Evolutionary conservation across 2,329 filamentous ascomycete species (phyloP).

Genomic region (Cladophialophora bantiana): DNA sequence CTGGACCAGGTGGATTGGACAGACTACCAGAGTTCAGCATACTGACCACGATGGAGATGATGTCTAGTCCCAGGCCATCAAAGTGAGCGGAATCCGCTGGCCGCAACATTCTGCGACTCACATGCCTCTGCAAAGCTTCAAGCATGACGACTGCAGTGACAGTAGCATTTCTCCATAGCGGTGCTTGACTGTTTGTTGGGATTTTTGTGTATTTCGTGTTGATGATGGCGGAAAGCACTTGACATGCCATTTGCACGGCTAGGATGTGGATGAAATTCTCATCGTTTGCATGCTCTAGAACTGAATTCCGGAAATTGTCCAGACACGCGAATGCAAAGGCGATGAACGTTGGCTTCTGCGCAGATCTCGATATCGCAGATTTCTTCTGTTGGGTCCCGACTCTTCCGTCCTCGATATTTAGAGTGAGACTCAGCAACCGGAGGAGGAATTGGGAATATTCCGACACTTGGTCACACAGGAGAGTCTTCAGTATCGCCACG

Average conservation of each 20-base stretch:
- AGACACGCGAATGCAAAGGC: constrained; percentile 69
- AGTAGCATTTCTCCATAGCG: constrained; percentile 83
- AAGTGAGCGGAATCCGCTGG: constrained; percentile 10
- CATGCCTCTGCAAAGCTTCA: constrained; percentile 48
- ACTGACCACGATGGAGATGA: constrained; percentile 71
- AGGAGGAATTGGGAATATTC: constrained; percentile 76
- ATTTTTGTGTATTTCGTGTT: constrained; percentile 80
- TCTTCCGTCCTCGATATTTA: constrained; percentile 45
- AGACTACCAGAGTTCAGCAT: constrained; percentile 70
- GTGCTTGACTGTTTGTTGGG: constrained; percentile 71
- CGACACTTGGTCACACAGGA: constrained; percentile 58
- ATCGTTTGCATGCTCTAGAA: constrained; percentile 26
- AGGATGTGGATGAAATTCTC: constrained; percentile 22
- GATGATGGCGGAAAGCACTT: constrained; percentile 73
- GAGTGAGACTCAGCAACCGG: constrained; percentile 76
- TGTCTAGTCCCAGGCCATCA: constrained; percentile 40
- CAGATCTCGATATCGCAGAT: constrained; percentile 27
- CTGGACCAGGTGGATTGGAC: constrained; percentile 49
- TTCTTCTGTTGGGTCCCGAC: constrained; percentile 21
- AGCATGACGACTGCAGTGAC: constrained; percentile 70
- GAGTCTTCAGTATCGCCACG: constrained; percentile 35
- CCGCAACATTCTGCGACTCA: constrained; percentile 1
- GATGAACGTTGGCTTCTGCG: constrained; percentile 75
- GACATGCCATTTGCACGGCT: constrained; percentile 61
- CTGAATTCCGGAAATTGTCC: constrained; percentile 28